Conservation (phyloP, 192 early-diverging fungal species). For the Coemansia sp. region DNA sequence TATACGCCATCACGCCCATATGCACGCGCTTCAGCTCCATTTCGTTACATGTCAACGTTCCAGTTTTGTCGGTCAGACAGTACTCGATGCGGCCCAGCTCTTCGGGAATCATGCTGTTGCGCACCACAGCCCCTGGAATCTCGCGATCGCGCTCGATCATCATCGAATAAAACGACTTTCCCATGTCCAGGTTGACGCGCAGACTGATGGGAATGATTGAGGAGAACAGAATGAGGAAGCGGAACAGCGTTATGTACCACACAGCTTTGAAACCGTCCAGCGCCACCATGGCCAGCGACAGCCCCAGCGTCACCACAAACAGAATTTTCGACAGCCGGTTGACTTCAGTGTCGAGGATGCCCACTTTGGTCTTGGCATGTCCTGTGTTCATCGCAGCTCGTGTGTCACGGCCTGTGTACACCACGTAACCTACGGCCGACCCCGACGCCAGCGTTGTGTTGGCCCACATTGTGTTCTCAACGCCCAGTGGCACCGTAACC, state of each 20-base stretch:
- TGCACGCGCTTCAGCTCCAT: slow-evolving; percentile 96
- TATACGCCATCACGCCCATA: slow-evolving; percentile 94
- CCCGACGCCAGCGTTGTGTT: slow-evolving; percentile 96
- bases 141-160: slow-evolving; percentile 85
- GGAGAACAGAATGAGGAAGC: slow-evolving; percentile 93
- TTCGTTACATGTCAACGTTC: slow-evolving; percentile 93
- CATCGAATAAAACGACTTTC: slow-evolving; percentile 88
- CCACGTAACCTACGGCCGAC: slow-evolving; percentile 76
- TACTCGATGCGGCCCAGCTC: slow-evolving; percentile 94
- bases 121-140: slow-evolving; percentile 84
- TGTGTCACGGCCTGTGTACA: slow-evolving; percentile 93
- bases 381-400: slow-evolving; percentile 96
- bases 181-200: slow-evolving; percentile 95
- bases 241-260: slow-evolving; percentile 90
- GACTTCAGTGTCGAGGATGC: slow-evolving; percentile 85
- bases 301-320: slow-evolving; percentile 75
- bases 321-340: slow-evolving; percentile 93
- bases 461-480: slow-evolving; percentile 93
- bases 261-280: slow-evolving; percentile 85
- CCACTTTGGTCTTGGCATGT: slow-evolving; percentile 87
- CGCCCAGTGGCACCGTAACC: slow-evolving; percentile 64
- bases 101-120: slow-evolving; percentile 93
- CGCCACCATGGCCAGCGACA: slow-evolving; percentile 86
- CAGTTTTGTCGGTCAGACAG: slow-evolving; percentile 92
- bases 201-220: slow-evolving; percentile 95